phyloP scores from a whole-genome alignment of 2,329 filamentous ascomycete genomes.

The Cordyceps cicadae region DNA sequence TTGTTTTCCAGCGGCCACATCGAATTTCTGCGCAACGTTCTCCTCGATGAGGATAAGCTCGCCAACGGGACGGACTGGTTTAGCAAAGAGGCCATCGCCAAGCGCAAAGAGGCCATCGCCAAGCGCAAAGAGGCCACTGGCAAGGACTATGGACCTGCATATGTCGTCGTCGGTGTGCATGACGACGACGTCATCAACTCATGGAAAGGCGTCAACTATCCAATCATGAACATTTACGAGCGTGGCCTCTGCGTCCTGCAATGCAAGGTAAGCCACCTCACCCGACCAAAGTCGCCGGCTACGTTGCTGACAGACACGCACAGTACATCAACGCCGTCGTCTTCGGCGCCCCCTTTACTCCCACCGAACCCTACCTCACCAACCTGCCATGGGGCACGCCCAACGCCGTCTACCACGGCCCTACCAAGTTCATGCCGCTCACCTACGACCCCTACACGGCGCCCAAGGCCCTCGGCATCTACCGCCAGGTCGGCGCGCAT shows the following conservation, averaged over 20 bases:
- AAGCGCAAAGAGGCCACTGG: slow-evolving; percentile 55
- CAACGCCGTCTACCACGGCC: slow-evolving; percentile 87
- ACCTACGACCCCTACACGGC: slow-evolving; percentile 75
- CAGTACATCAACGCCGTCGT: slow-evolving; percentile 82
- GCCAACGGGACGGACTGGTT: slow-evolving; percentile 68
- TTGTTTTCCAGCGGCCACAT: slow-evolving; percentile 96
- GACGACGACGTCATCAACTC: slow-evolving; percentile 91
- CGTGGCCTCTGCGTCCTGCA: slow-evolving; percentile 91
- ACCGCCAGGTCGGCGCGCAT: slow-evolving; percentile 68
- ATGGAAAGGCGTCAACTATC: slow-evolving; percentile 97
- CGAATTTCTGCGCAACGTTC: slow-evolving; percentile 77
- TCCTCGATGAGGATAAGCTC: slow-evolving; percentile 61
- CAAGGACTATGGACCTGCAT: slow-evolving; percentile 71
- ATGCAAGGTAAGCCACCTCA: slow-evolving; percentile 59
- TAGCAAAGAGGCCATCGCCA: slow-evolving; percentile 51
- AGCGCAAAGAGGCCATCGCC: slow-evolving; percentile 52
- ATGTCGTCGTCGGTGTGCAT: slow-evolving; percentile 88
- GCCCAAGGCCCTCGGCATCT: slow-evolving; percentile 76
- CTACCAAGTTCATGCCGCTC: slow-evolving; percentile 77
- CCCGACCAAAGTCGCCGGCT: not conserved
- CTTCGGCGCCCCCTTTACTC: slow-evolving; percentile 83
- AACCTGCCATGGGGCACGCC: slow-evolving; percentile 67
- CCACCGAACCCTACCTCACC: slow-evolving; percentile 68
- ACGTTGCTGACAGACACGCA: slow-evolving; percentile 14
- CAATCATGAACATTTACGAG: slow-evolving; percentile 99